Base-by-base conservation (phyloP, 352 stramenopile genomes). In the Detonula confervacea region DNA sequence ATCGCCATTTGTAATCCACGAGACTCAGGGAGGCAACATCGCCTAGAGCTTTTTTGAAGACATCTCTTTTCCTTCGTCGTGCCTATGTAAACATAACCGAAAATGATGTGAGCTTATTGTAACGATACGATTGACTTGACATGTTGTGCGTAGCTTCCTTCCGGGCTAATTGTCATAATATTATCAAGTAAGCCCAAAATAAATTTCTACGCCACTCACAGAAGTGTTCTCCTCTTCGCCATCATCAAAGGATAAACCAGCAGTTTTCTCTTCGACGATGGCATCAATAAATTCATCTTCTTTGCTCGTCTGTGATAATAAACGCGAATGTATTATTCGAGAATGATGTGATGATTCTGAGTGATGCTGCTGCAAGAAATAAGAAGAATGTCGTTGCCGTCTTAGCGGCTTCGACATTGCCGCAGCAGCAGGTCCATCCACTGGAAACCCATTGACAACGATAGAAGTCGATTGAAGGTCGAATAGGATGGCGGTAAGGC, bases 1-100 rank as follows among this genome's bases (percentile, higher is more conserved):
- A 85, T 71, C 88, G 66, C 88, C 87, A 92, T 64, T 91, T 77
- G 51, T 94, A 94, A 80, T 94, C 88, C 61, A 90, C 46, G 5
- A 94, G 77, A 46, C 69, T 86, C 1, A 92, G 61, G 25, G 87
- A 77, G 24, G 88, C 87, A 1, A 94, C 46, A 8, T 80, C 71
- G 16, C 72, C 39, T 5, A 93, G 54, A 12, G 73, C 77, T 60
- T 85, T 52, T 52, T 80, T 76, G 61, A 85, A 78, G 8, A 84
- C 66, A 54, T 88, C 73, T 68, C 73, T 44, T 67, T 87, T 83
- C n/a, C n/a, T n/a, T n/a, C n/a, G n/a, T 61, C 75, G 63, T 75
- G 33, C 66, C 25, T 68, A 56, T 27, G 69, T 39, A 52, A n/a
- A n/a, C n/a, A n/a, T n/a, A n/a, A n/a, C n/a, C n/a, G n/a, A n/a